Percentiles rank a stretch among this genome's conserved stretches.
These are phyloP conservation scores for Paramecium caudatum DNA, from an alignment of 73 alveolate species.

Conservation along the genomic window DNA sequence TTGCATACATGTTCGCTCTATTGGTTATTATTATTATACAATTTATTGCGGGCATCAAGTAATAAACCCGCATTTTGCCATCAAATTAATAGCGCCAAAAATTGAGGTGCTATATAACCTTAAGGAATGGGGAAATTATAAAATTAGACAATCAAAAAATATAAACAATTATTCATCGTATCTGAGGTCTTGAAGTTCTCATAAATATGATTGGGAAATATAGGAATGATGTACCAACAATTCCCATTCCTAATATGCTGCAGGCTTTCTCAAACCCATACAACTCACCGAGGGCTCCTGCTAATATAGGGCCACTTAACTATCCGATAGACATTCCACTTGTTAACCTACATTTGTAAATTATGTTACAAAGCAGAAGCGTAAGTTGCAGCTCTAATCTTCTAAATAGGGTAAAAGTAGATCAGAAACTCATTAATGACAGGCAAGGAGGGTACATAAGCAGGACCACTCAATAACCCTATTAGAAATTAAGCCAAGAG, in stretches of 20 bases:
- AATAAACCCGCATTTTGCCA: slow-evolving; percentile 56
- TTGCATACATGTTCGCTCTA: neutral
- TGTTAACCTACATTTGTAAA: neutral
- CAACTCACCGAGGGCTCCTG: slow-evolving; percentile 19
- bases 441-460: slow-evolving; percentile 66
- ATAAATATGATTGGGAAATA: slow-evolving; percentile 52
- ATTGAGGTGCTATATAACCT: neutral
- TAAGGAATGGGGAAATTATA: neutral
- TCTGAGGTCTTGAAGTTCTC: neutral
- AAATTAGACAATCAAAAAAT: neutral
- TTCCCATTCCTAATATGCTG: slow-evolving; percentile 5
- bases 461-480: slow-evolving; percentile 40
- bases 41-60: slow-evolving; percentile 18
- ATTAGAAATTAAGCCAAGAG: neutral
- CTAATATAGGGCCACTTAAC: slow-evolving; percentile 32
- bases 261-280: slow-evolving; percentile 60
- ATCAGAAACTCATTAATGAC: slow-evolving; percentile 34
- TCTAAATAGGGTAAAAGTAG: slow-evolving; percentile 12
- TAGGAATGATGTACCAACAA: neutral
- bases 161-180: neutral
- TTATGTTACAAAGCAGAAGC: slow-evolving; percentile 51
- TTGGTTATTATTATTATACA: neutral
- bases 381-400: neutral
- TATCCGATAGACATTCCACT: slow-evolving; percentile 54
- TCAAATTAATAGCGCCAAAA: slow-evolving; percentile 35